Evolutionary conservation across 2,329 filamentous ascomycete genomes (phyloP), one percentile per base, ranked within the genome.

Genomic region (Xylariomycetidae sp.): DNA sequence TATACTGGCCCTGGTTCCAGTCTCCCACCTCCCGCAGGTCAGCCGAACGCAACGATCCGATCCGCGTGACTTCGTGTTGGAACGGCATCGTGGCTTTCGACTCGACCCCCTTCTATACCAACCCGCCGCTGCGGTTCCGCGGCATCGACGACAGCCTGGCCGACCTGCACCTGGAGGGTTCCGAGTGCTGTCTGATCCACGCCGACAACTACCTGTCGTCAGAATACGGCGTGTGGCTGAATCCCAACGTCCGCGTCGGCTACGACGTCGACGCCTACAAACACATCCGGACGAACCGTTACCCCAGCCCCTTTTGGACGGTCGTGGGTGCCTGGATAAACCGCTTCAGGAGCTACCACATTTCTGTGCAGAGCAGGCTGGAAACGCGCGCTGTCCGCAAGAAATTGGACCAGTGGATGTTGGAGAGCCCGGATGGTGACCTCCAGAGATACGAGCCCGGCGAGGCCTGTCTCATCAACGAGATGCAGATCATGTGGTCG

Each of bases 11-110:
- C 1, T 82, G 74, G 59, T 81, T 82, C 46, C 63, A 68, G 17
- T 66, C 46, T 9, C 56, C 50, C 8, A 45, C 47, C 2, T 58
- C 66, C 8, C 54, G 61, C 16, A 51, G 66, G 16, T 69, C 74
- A 1, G 61, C 79, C 15, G 65, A 68, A 40, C 55, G 51, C 14
- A 66, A 69, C 43, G 52, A 60, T 9, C 73, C 78, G 0, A 65
- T 81, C 2, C 72, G 70, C 2, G 79, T 85, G 1, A 57, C 60
- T n/a, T 80, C 74, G 26, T 85, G 80, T 54, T 85, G 80, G 80
- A 83, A 84, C 45, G 80, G 79, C 27, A 74, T 81, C 51, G 67
- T 67, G 45, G 62, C 49, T 29, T 64, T 62, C 37, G 59, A 62
- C 31, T 61, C 70, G 1, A 52, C 51, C 4, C 67, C 71, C 2